A percentile compares a stretch with the other conserved stretches of the same genome.
Conservation (phyloP, 2,329 filamentous ascomycete species). For the Coccinonectria pachysandricola region DNA sequence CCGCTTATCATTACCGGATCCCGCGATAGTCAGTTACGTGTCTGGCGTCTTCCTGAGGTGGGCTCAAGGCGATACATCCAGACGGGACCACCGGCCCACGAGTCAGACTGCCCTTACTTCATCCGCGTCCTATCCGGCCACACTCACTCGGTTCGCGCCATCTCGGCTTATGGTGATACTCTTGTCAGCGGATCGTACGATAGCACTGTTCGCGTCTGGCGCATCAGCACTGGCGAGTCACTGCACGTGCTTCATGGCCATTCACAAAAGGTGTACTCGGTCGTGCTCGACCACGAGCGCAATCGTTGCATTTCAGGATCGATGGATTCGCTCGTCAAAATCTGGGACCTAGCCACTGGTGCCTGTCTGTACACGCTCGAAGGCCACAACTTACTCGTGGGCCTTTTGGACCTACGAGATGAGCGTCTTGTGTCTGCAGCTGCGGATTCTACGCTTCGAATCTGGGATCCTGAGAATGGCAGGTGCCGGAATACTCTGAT, state of each 20-base stretch:
- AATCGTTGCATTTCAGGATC: conserved; percentile 96
- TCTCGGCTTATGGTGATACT: conserved; percentile 88
- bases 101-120: conserved; percentile 86
- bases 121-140: conserved; percentile 80
- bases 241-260: conserved; percentile 79
- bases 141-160: conserved; percentile 87
- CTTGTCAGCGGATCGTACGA: conserved; percentile 98
- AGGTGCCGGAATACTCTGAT: conserved; percentile 83
- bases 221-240: conserved; percentile 87
- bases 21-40: conserved; percentile 82
- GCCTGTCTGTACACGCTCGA: conserved; percentile 80
- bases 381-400: conserved; percentile 85
- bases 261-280: conserved; percentile 89
- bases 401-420: conserved; percentile 78
- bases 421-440: conserved; percentile 90
- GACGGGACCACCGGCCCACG: conserved; percentile 60
- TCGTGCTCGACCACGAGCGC: conserved; percentile 82
- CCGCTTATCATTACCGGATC: conserved; percentile 96
- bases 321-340: conserved; percentile 97
- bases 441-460: conserved; percentile 86
- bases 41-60: conserved; percentile 84
- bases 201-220: conserved; percentile 90
- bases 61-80: conserved; percentile 71
- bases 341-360: conserved; percentile 89
- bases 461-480: conserved; percentile 93